Evolutionary conservation across 208 protist species (phyloP).

Genomic region (Leishmania tarentolae): DNA sequence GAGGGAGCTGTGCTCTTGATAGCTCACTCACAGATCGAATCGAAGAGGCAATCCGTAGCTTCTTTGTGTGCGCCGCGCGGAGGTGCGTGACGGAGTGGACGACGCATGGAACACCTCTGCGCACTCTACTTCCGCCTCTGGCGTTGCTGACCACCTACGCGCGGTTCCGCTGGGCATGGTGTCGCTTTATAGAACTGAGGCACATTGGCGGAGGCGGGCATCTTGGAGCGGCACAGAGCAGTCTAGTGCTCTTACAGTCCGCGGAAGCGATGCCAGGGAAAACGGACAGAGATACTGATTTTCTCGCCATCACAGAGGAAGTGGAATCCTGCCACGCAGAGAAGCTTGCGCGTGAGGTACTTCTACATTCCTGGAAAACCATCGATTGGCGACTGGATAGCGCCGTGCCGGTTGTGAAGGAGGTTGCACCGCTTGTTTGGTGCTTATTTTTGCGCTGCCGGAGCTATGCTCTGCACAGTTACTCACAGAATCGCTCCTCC

Average conservation of each 20-base stretch:
- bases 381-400: slow-evolving; percentile 23
- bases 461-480: slow-evolving; percentile 10
- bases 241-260: not conserved
- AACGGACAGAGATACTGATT: not conserved
- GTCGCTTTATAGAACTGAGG: not conserved
- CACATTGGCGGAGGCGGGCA: not conserved
- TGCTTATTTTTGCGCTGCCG: slow-evolving; percentile 28
- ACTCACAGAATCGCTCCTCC: not conserved
- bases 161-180: slow-evolving; percentile 13
- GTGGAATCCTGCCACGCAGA: slow-evolving; percentile 17
- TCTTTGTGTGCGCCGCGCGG: not conserved
- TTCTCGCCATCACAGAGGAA: not conserved
- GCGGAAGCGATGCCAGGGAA: not conserved
- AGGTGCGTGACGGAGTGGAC: slow-evolving; percentile 5
- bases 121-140: slow-evolving; percentile 11
- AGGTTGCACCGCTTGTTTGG: slow-evolving; percentile 18
- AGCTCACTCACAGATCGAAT: not conserved
- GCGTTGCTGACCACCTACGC: slow-evolving; percentile 6
- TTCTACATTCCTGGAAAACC: slow-evolving; percentile 21
- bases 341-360: slow-evolving; percentile 22
- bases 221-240: not conserved
- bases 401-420: slow-evolving; percentile 20
- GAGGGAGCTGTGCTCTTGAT: not conserved
- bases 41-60: not conserved
- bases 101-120: not conserved